Evolutionary conservation across 164 flowering plant species (phyloP), one percentile per base, ranked within the genome.

Genomic region (Echeveria elegans): DNA sequence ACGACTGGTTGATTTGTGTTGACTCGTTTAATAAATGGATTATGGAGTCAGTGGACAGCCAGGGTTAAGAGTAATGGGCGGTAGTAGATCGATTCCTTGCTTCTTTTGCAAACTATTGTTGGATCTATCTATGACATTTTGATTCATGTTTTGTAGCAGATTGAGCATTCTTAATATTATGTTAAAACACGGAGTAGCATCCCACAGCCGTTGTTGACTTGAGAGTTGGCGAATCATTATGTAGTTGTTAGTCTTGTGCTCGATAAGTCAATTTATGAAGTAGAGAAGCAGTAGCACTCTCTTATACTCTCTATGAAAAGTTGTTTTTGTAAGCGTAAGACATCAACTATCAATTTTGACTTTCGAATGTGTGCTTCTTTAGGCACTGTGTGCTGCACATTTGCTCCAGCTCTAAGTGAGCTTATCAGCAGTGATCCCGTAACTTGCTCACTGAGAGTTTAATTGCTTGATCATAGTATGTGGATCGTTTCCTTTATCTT

Each of bases 71-170:
- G 6, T 7, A 16, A 2, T 5, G 15, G 6, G 15, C 7, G 18
- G 23, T 12, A 53, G 30, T 53, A 12, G 60, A 53, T 53, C 26
- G 31, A 26, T 53, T 53, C 30, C 68, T 69, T 66, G 60, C 60
- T 26, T 53, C 16, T 18, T 9, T 4, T 12, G 28, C 18, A 53
- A 1, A 6, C 5, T 4, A 26, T 53, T 26, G 31, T 24, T 24
- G 60, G 31, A 53, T 10, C 12, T 26, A 53, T 53, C 31, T 24
- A 9, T 26, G 53, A 1, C n/a, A 6, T 26, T 53, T 21, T 53
- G 31, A 18, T 26, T 53, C 12, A 26, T 18, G 14, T 21, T 21
- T 15, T 40, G 11, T 26, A 2, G 60, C 18, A 4, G 60, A 26
- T 53, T 53, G 60, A 26, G 26, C 21, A 34, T 1, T 40, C 12